These are phyloP conservation scores for Funneliformis mosseae DNA, from an alignment of 192 early-diverging fungal genomes.

Conservation along the genomic window DNA sequence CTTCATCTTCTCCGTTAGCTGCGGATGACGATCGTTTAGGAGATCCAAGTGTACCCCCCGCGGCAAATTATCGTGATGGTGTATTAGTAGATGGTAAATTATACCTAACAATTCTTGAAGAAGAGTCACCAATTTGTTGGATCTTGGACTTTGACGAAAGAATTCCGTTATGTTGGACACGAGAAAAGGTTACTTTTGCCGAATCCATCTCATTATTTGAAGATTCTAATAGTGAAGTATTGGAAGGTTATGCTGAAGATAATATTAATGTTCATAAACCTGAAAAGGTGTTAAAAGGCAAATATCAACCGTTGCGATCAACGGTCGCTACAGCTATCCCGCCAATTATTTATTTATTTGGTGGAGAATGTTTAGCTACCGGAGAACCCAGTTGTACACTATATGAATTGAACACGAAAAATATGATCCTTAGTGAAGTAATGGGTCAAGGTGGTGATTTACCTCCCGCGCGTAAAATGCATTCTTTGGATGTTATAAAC, in stretches of 20 bases:
- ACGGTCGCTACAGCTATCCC: background rate
- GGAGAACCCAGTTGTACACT: background rate
- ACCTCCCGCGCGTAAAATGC: background rate
- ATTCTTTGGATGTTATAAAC: background rate
- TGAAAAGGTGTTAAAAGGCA: background rate
- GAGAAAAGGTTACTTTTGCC: background rate
- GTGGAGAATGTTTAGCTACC: background rate
- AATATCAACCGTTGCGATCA: constrained; percentile 2
- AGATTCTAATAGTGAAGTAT: background rate
- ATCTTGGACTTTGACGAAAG: background rate
- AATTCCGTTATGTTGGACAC: background rate
- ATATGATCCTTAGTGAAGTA: background rate
- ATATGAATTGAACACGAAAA: constrained; percentile 1
- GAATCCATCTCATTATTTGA: background rate
- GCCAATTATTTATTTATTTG: constrained; percentile 15
- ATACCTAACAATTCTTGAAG: background rate
- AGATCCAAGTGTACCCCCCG: background rate
- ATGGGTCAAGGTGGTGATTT: background rate
- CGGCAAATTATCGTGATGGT: background rate
- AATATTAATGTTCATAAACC: background rate
- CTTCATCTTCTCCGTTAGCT: background rate
- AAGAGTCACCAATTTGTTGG: constrained; percentile 10
- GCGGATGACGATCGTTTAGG: background rate
- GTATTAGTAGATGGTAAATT: constrained; percentile 8
- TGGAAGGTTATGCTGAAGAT: background rate